phyloP scores from a whole-genome alignment of 2,329 filamentous ascomycete genomes.

The Fusarium multiceps region DNA sequence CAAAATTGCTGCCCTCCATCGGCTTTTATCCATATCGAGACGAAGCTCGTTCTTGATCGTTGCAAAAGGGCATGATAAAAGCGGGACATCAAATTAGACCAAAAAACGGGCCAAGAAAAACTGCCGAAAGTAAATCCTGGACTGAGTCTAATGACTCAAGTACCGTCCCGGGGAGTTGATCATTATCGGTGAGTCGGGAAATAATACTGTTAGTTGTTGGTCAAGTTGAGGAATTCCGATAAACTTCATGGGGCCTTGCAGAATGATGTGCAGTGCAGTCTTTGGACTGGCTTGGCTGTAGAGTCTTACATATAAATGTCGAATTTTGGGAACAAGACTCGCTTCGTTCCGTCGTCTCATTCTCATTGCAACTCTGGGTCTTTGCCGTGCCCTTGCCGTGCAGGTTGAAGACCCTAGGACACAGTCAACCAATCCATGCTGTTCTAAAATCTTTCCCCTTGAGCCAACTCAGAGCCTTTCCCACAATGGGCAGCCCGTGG shows the following conservation, averaged over 20 bases:
- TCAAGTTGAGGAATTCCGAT: constrained; percentile 4
- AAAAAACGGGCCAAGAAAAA: constrained; percentile 34
- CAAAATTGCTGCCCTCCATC: constrained; percentile 26
- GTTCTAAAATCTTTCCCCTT: constrained; percentile 38
- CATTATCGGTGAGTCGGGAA: constrained; percentile 7
- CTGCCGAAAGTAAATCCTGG: constrained; percentile 30
- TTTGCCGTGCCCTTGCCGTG: constrained; percentile 23
- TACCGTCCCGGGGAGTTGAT: constrained; percentile 27
- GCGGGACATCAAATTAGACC: constrained; percentile 38
- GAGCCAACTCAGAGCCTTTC: constrained; percentile 37
- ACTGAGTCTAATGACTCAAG: constrained; percentile 37
- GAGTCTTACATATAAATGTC: neutral
- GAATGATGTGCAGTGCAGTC: constrained; percentile 14
- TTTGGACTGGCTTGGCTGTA: neutral
- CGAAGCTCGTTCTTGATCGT: constrained; percentile 25
- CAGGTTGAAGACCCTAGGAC: constrained; percentile 29
- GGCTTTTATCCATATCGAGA: constrained; percentile 26
- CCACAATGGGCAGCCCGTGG: constrained; percentile 39
- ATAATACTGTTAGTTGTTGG: constrained; percentile 8
- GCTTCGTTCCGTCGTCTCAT: constrained; percentile 12
- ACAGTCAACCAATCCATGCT: constrained; percentile 28
- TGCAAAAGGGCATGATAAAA: constrained; percentile 22
- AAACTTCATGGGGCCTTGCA: constrained; percentile 2
- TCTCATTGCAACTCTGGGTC: constrained; percentile 33
- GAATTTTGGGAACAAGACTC: neutral